A percentile compares a stretch with the other conserved stretches of the same genome.
phyloP scores from a whole-genome alignment of 768 basidiomycete species.

The Hypsizygus marmoreus region DNA sequence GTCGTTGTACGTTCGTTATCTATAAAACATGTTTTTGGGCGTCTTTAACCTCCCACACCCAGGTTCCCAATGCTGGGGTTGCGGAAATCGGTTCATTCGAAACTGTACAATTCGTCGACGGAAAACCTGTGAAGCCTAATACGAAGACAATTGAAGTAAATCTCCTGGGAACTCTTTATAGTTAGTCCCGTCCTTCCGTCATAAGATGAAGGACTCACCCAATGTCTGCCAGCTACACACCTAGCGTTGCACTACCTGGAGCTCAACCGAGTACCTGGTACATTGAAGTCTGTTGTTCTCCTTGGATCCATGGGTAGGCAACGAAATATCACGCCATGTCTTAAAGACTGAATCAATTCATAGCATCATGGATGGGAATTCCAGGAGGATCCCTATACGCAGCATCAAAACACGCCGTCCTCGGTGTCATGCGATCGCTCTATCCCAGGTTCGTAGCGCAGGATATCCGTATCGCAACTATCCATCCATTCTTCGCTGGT shows the following conservation, averaged over 20 bases:
- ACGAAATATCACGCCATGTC: background rate
- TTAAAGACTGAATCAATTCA: background rate
- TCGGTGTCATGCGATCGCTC: constrained; percentile 55
- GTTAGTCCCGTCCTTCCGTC: constrained; percentile 29
- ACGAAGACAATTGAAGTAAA: constrained; percentile 52
- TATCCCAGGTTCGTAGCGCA: constrained; percentile 32
- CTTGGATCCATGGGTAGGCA: constrained; percentile 55
- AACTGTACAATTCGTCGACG: constrained; percentile 32
- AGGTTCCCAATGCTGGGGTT: constrained; percentile 56
- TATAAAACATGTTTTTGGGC: background rate
- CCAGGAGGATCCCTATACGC: constrained; percentile 47
- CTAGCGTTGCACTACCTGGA: constrained; percentile 54
- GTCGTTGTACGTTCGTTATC: constrained; percentile 44
- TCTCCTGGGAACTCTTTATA: constrained; percentile 47
- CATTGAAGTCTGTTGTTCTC: constrained; percentile 52
- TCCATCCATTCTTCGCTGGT: constrained; percentile 61
- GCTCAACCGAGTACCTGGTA: constrained; percentile 32
- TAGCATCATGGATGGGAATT: constrained; percentile 53
- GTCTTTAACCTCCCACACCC: background rate
- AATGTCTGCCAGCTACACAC: constrained; percentile 41
- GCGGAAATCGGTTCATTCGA: constrained; percentile 35
- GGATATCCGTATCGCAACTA: constrained; percentile 45
- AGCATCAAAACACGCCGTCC: constrained; percentile 55
- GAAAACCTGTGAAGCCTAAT: constrained; percentile 45
- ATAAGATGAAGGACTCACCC: background rate